These are phyloP conservation scores for Irpex sp. DNA, from an alignment of 1,284 basidiomycete genomes.

Conservation along the genomic window DNA sequence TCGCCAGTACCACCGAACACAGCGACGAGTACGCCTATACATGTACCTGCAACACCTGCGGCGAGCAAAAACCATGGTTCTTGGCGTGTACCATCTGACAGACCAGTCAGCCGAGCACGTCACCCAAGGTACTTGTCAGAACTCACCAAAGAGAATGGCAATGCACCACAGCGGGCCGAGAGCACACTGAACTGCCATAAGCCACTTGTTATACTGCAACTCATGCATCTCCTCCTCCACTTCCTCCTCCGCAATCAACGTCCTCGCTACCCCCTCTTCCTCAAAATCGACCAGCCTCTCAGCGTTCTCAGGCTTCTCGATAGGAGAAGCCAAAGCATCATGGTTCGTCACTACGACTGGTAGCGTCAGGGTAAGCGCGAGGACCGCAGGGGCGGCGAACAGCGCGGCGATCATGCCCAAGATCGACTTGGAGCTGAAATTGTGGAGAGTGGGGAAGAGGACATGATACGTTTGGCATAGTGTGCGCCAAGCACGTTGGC, in stretches of 20 bases:
- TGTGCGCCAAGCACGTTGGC: conserved; percentile 35
- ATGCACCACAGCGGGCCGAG: conserved; percentile 75
- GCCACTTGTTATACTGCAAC: conserved; percentile 71
- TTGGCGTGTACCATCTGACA: conserved; percentile 51
- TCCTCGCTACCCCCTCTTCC: conserved; percentile 61
- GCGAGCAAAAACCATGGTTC: conserved; percentile 53
- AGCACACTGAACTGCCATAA: conserved; percentile 76
- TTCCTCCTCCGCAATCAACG: conserved; percentile 60
- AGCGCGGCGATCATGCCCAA: conserved; percentile 72
- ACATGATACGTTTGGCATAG: conserved; percentile 46
- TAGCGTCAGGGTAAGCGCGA: conserved; percentile 83
- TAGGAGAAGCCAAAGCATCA: conserved; percentile 28
- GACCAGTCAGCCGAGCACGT: background rate
- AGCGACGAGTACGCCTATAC: conserved; percentile 51
- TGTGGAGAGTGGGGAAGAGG: conserved; percentile 84
- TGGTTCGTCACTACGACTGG: conserved; percentile 82
- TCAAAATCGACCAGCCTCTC: conserved; percentile 57
- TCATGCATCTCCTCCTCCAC: conserved; percentile 59
- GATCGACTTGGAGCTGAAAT: conserved; percentile 46
- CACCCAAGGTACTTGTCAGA: conserved; percentile 1
- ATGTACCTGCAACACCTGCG: conserved; percentile 48
- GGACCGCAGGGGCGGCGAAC: conserved; percentile 82
- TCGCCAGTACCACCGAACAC: conserved; percentile 58
- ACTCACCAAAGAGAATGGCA: conserved; percentile 70
- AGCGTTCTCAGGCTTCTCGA: conserved; percentile 36